phyloP scores from a whole-genome alignment of 495 filamentous ascomycete species.

The Aspergillus diversus region DNA sequence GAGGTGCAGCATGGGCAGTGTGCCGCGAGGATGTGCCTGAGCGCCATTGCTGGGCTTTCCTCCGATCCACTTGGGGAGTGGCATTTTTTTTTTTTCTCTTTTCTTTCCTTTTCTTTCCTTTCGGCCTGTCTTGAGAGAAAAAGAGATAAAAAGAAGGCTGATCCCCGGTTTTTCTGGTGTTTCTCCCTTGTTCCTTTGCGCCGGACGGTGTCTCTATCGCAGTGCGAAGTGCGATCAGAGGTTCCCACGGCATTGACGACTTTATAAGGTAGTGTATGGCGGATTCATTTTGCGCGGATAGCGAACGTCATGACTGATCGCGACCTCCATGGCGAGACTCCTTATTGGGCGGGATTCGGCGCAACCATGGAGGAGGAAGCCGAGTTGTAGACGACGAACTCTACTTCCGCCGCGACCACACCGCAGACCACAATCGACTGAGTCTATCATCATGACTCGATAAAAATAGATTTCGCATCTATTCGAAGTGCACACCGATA shows the following conservation, averaged over 20 bases:
- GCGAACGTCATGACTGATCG: conserved; percentile 12
- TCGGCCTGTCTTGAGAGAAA: too few species aligned
- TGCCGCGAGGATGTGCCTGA: conserved; percentile 18
- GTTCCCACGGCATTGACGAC: too few species aligned
- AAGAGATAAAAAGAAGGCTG: too few species aligned
- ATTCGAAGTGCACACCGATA: too few species aligned
- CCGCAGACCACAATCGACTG: too few species aligned
- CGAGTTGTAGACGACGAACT: neutral
- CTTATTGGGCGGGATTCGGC: neutral
- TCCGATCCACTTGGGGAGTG: neutral
- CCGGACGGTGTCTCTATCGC: too few species aligned
- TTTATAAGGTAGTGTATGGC: neutral
- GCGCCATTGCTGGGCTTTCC: neutral
- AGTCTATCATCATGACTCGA: too few species aligned
- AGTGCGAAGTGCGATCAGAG: neutral
- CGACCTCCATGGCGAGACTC: neutral
- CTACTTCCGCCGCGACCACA: neutral
- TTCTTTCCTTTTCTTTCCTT: too few species aligned
- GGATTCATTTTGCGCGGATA: neutral
- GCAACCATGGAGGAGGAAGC: neutral
- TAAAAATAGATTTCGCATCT: conserved; percentile 1
- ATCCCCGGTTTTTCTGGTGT: too few species aligned
- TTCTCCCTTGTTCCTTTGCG: too few species aligned
- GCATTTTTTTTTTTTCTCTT: neutral
- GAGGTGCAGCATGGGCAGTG: conserved; percentile 47